Evolutionary conservation across 805 yeast species (phyloP).

Genomic region (Candida gorgasii): DNA sequence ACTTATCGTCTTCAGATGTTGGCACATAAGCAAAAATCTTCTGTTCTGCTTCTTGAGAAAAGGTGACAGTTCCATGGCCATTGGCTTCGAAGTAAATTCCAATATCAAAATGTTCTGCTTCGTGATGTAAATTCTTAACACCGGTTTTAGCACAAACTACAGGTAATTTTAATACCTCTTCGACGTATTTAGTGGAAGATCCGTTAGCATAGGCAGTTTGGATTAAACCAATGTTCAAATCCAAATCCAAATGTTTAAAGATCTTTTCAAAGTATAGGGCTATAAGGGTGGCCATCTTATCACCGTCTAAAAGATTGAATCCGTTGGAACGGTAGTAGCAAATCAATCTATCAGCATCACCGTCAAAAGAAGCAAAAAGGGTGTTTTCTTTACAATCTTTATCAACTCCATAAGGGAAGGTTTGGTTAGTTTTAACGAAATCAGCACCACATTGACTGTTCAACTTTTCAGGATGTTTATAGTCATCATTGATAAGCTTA

Average conservation of each 20-base stretch:
- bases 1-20: conserved; percentile 41
- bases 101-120: conserved; percentile 78
- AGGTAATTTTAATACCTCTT: conserved; percentile 63
- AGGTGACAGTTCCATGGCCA: conserved; percentile 97
- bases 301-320: conserved; percentile 82
- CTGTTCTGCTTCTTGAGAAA: conserved; percentile 53
- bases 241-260: conserved; percentile 48
- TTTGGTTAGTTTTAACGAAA: conserved; percentile 87
- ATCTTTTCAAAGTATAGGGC: conserved; percentile 65
- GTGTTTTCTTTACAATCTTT: conserved; percentile 39
- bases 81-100: conserved; percentile 98
- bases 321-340: conserved; percentile 56
- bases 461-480: conserved; percentile 53
- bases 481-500: conserved; percentile 53
- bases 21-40: conserved; percentile 36
- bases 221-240: conserved; percentile 69
- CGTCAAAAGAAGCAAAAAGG: conserved; percentile 86
- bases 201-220: conserved; percentile 99
- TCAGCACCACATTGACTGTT: conserved; percentile 93
- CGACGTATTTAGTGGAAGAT: conserved; percentile 73
- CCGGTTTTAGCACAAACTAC: conserved; percentile 93
- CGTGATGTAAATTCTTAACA: conserved; percentile 94
- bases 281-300: conserved; percentile 83
- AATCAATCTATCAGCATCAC: conserved; percentile 95
- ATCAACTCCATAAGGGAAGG: conserved; percentile 61